A percentile compares a stretch with the other conserved stretches of the same genome.
Conservation (phyloP, 306 rosid species). For the Fragaria ananassa region DNA sequence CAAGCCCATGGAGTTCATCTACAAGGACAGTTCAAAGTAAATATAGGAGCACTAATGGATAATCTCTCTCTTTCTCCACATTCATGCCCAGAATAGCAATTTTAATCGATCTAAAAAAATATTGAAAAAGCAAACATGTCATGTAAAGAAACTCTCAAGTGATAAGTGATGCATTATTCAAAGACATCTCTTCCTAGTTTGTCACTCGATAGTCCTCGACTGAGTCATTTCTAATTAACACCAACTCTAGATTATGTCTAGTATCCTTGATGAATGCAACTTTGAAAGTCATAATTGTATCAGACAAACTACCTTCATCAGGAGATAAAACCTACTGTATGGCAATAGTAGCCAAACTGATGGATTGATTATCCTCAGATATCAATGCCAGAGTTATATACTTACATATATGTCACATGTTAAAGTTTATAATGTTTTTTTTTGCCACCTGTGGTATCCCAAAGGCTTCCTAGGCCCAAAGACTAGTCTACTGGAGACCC, state of each 20-base stretch:
- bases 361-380: background rate
- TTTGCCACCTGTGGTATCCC: no score
- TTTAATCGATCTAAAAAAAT: background rate
- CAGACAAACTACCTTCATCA: background rate
- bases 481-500: no score
- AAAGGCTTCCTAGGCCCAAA: no score
- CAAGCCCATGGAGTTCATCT: conserved; percentile 92
- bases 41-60: conserved; percentile 7
- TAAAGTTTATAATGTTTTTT: background rate
- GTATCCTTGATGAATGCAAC: background rate
- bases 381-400: background rate
- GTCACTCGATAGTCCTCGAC: background rate
- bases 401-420: background rate
- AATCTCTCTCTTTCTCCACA: background rate
- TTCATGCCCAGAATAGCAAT: background rate
- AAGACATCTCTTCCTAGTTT: background rate
- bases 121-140: background rate
- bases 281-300: no score
- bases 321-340: background rate
- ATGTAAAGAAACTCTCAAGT: background rate
- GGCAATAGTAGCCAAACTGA: background rate
- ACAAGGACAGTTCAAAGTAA: conserved; percentile 28
- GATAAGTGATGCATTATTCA: background rate
- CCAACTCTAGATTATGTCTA: background rate
- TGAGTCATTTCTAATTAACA: background rate